Base-by-base conservation (phyloP, 169 alveolate genomes). In the Theileria luwenshuni region DNA sequence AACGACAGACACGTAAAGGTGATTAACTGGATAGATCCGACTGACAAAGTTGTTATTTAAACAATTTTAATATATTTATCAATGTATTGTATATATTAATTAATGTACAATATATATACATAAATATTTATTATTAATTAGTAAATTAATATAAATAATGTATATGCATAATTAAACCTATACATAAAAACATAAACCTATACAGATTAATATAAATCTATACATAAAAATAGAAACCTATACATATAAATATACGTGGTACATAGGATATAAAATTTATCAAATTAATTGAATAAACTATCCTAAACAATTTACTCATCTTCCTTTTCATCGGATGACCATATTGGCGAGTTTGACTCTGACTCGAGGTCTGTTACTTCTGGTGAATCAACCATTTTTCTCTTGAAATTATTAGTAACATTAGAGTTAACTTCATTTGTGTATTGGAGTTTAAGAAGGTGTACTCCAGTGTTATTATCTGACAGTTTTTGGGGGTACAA, bases 21-120 rank as follows among this genome's bases (percentile, higher is more conserved):
- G n/a, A 91, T 93, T 73, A 90, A 91, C 74, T 93, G 96, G 96
- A 91, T 93, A 7, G 95, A 93, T 68, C 96, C 96, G 0, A 88
- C 86, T 49, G 96, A 93, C 64, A 90, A 85, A 62, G 94, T 92
- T 0, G 85, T 88, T 15, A 86, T 92, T 75, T 76, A 69, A 42
- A 49, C 17, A 33, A 65, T 32, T 30, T 33, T 28, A 28, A 23
- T 63, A 51, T 1, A 65, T 6, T 12, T 10, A 10, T 65, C 27
- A 33, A 54, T 65, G 32, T 28, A 47, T 7, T 17, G 38, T 65
- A 15, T 38, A 38, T 15, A 27, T 12, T 3, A 33, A n/a, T n/a
- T n/a, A n/a, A n/a, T n/a, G n/a, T n/a, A n/a, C n/a, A n/a, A n/a
- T n/a, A n/a, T n/a, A n/a, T n/a, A n/a, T n/a, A n/a, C n/a, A 17